Evolutionary conservation across 371 early-diverging fungal genomes (phyloP).

Genomic region (Zancudomyces culisetae): DNA sequence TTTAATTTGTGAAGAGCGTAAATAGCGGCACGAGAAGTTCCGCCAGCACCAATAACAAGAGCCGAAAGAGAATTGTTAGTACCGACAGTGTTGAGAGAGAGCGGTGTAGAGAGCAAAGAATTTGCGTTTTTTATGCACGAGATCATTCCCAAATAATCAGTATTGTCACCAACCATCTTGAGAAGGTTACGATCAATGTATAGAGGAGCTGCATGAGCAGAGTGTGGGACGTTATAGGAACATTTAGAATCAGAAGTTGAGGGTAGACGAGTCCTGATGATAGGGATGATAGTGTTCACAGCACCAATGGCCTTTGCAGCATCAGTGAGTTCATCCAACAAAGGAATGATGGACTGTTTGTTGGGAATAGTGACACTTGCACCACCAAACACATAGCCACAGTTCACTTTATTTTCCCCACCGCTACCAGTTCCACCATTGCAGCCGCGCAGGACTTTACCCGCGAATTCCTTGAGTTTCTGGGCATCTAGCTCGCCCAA

Average conservation of each 20-base stretch:
- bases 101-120: slow-evolving; percentile 2
- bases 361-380: slow-evolving; percentile 89
- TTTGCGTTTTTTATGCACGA: slow-evolving; percentile 34
- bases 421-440: no score
- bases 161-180: slow-evolving; percentile 68
- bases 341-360: slow-evolving; percentile 61
- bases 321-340: slow-evolving; percentile 46
- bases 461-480: slow-evolving; percentile 32
- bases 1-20: slow-evolving; percentile 66
- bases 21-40: slow-evolving; percentile 82
- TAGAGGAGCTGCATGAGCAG: background rate
- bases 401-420: no score
- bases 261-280: no score
- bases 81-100: no score
- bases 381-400: slow-evolving; percentile 90
- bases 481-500: slow-evolving; percentile 29
- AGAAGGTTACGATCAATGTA: slow-evolving; percentile 15
- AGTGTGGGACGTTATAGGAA: background rate
- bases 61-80: slow-evolving; percentile 23
- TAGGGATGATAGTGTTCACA: slow-evolving; percentile 73
- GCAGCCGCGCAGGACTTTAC: no score
- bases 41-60: slow-evolving; percentile 90
- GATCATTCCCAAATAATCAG: slow-evolving; percentile 82
- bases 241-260: background rate
- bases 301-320: slow-evolving; percentile 76